Conservation (phyloP, 306 rosid species). For the Vicia faba region DNA sequence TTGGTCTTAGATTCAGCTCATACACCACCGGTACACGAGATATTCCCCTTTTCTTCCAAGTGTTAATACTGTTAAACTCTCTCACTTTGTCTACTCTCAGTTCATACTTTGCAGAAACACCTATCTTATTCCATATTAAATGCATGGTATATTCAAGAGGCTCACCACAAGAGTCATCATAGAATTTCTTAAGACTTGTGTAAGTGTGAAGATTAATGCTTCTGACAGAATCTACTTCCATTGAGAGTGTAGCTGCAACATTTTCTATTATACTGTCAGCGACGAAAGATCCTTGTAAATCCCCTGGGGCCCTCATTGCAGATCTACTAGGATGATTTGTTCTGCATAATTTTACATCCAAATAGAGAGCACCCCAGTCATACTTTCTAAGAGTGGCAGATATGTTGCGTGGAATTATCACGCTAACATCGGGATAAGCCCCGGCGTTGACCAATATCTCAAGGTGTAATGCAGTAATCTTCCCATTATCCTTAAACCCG, state of each 20-base stretch:
- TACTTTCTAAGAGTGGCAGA: not conserved
- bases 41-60: not conserved
- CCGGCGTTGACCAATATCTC: not conserved
- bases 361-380: not conserved
- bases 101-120: not conserved
- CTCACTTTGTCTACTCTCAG: not conserved
- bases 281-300: not conserved
- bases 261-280: not conserved
- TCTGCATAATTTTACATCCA: not conserved
- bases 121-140: not conserved
- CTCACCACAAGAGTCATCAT: not conserved
- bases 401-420: not conserved
- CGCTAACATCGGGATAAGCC: not conserved
- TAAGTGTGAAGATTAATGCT: slow-evolving; percentile 5
- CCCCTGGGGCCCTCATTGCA: not conserved
- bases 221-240: not conserved
- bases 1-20: not conserved
- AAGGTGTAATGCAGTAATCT: not conserved
- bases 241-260: not conserved
- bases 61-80: not conserved
- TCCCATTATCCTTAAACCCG: not conserved
- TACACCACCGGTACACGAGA: no score
- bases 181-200: not conserved
- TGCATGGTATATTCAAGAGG: not conserved
- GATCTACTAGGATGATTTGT: not conserved